Conservation (phyloP, 2,329 filamentous ascomycete species). For the Nemania sp. region DNA sequence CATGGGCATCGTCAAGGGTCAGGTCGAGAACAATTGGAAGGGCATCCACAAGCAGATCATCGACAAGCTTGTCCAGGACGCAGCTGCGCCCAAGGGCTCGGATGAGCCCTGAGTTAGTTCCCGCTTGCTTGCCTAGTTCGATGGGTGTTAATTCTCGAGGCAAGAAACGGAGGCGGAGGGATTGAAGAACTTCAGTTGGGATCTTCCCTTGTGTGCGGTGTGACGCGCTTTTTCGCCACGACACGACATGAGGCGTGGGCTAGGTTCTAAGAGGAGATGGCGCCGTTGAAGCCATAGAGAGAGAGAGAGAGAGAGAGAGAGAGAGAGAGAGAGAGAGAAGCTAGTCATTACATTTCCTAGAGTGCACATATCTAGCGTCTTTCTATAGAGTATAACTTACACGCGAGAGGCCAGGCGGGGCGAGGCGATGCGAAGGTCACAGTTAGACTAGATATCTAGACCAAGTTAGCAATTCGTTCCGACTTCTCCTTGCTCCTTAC, state of each 20-base stretch:
- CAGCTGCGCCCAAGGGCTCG: not conserved
- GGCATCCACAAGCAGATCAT: constrained; percentile 56
- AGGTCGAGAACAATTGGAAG: constrained; percentile 56
- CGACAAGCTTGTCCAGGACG: constrained; percentile 43
- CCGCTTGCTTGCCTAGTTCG: no score
- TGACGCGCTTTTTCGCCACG: no score
- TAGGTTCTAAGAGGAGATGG: not conserved
- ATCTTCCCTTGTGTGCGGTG: no score
- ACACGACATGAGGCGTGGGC: not conserved
- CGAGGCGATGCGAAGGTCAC: not conserved
- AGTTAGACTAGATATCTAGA: constrained; percentile 8
- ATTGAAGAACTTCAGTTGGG: no score
- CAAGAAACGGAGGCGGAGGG: no score
- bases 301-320: not conserved
- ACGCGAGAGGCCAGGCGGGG: no score
- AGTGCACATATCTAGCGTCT: no score
- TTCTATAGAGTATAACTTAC: no score
- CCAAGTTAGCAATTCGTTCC: not conserved
- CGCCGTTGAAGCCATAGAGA: not conserved
- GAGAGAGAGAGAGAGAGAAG: no score
- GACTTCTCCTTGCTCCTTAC: not conserved
- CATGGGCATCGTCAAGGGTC: constrained; percentile 52
- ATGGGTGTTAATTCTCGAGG: no score
- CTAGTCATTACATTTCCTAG: no score
- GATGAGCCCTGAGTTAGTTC: no score